A percentile compares a stretch with the other conserved stretches of the same genome.
Evolutionary conservation across 768 basidiomycete genomes (phyloP).

Genomic region (Trametes villosa): DNA sequence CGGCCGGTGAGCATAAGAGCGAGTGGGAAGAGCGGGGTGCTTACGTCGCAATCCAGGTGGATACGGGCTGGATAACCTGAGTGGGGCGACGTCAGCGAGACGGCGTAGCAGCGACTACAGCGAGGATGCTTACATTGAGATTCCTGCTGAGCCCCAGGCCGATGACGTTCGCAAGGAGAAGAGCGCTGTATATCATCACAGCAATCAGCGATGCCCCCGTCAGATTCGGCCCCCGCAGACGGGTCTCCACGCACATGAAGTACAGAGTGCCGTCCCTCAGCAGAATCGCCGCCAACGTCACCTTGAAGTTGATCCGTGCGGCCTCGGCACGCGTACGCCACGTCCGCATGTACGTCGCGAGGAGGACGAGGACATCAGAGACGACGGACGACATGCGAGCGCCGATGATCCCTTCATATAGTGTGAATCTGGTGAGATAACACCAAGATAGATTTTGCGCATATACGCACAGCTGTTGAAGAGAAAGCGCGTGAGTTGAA

Average conservation of each 20-base stretch:
- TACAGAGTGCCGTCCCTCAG: neutral
- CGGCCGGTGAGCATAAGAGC: no score
- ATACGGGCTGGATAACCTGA: constrained; percentile 1
- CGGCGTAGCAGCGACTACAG: neutral
- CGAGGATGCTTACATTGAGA: neutral
- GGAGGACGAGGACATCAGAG: neutral
- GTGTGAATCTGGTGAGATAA: neutral
- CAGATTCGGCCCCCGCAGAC: no score
- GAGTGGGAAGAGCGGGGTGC: neutral
- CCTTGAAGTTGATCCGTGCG: neutral
- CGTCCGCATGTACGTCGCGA: neutral
- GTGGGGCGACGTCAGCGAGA: neutral
- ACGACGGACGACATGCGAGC: neutral
- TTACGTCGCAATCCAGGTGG: constrained; percentile 2
- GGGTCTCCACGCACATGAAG: neutral
- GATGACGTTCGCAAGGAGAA: neutral
- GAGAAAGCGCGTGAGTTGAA: no score
- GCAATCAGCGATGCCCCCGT: neutral
- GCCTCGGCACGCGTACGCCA: neutral
- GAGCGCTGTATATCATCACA: neutral
- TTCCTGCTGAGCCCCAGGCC: neutral
- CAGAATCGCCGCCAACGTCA: neutral
- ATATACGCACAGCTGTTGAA: no score
- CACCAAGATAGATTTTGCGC: no score
- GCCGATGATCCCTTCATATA: neutral